Evolutionary conservation across 2,329 filamentous ascomycete species (phyloP), one percentile per base, ranked within the genome.

Genomic region (Metarhizium brunneum): DNA sequence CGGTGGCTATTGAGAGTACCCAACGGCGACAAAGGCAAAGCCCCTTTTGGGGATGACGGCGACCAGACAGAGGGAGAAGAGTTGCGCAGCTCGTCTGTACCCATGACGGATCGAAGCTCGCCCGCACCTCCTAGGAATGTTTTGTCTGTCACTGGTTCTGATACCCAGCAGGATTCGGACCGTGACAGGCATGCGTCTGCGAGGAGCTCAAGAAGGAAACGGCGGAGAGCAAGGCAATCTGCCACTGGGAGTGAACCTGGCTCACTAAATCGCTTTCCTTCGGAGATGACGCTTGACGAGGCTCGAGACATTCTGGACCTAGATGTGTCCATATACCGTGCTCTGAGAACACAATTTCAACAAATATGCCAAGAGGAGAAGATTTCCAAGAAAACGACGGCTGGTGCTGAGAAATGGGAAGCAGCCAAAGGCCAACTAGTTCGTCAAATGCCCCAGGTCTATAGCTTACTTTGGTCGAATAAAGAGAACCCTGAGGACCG

Each of bases 251-350:
- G 89, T 65, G 82, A 83, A 6, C 79, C 84, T 1, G 83, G 84
- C 4, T 82, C 85, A 20, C 84, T 86, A 14, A 86, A 87, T 14
- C 82, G 89, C 25, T 94, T 90, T 60, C 87, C 87, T 1, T 92
- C 88, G 0, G 89, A 94, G 68, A 92, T 87, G 13, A 92, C 88
- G 0, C 81, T 94, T 57, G 86, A 89, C 60, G 87, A 92, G 69
- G 86, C 86, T 64, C 89, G 90, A 65, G 77, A 78, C 13, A 86
- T 85, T 57, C 74, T 95, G 32, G 75, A 73, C 42, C 74, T 95
- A 38, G 81, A 87, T 63, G 81, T 78, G 51, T 69, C 76, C 1
- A 72, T 80, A 47, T 94, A 94, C 66, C 78, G 77, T 36, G 71
- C 81, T 57, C 69, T 90, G 16, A 81, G 89, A 35, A 76, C 83